These are phyloP conservation scores for Pseudogymnoascus sp. DNA, from an alignment of 2,329 filamentous ascomycete genomes.

Conservation along the genomic window DNA sequence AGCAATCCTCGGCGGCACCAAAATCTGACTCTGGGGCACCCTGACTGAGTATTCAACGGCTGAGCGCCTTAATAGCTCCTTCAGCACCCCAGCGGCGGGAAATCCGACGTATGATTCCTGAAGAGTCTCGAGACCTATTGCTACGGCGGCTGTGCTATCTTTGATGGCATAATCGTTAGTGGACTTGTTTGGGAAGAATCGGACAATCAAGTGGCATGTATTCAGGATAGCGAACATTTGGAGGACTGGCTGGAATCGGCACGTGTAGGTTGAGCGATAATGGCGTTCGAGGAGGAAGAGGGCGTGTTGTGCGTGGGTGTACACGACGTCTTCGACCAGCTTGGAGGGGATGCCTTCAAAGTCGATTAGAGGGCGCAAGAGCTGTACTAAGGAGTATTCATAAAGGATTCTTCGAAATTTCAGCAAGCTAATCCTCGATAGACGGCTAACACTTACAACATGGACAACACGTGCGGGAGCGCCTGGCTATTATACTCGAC, in stretches of 20 bases:
- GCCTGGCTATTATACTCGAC: slow-evolving; percentile 19
- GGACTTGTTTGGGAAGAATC: slow-evolving; percentile 23
- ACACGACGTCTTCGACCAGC: slow-evolving; percentile 23
- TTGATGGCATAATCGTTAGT: slow-evolving; percentile 18
- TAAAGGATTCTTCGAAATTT: slow-evolving; percentile 26
- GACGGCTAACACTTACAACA: slow-evolving; percentile 24
- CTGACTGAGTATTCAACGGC: slow-evolving; percentile 21
- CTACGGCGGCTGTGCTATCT: slow-evolving; percentile 23
- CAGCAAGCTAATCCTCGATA: slow-evolving; percentile 14
- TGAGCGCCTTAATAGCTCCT: slow-evolving; percentile 26
- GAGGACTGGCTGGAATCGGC: slow-evolving; percentile 27
- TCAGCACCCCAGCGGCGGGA: slow-evolving; percentile 26
- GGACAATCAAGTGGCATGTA: slow-evolving; percentile 25
- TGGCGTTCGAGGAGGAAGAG: slow-evolving; percentile 26
- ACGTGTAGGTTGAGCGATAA: slow-evolving; percentile 25
- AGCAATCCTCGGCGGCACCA: background rate
- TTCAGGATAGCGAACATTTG: slow-evolving; percentile 30
- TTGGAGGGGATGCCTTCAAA: slow-evolving; percentile 21
- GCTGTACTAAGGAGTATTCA: slow-evolving; percentile 23
- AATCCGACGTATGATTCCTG: slow-evolving; percentile 24
- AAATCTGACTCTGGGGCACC: slow-evolving; percentile 21
- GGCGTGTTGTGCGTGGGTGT: slow-evolving; percentile 27
- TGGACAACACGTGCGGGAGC: slow-evolving; percentile 28
- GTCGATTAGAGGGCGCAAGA: slow-evolving; percentile 28
- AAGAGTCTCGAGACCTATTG: slow-evolving; percentile 25